Conservation (phyloP, 148 eudicot genomes). For the Linanthus parryae region DNA sequence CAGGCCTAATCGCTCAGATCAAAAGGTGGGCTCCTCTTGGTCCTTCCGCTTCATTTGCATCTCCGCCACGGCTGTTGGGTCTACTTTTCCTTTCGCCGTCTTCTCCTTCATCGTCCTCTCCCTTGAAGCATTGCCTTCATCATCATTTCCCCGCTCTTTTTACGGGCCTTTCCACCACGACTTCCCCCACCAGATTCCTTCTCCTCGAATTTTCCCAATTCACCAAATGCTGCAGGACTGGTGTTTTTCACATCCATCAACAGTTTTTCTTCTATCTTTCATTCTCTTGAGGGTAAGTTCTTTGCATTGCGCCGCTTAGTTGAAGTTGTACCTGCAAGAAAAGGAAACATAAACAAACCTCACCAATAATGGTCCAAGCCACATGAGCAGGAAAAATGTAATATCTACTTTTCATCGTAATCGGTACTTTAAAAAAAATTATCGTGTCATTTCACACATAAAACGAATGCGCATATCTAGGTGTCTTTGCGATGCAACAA, state of each 20-base stretch:
- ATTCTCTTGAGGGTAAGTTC: slow-evolving; percentile 92
- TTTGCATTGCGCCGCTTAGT: slow-evolving; percentile 92
- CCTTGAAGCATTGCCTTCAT: slow-evolving; percentile 57
- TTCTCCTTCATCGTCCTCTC: slow-evolving; percentile 83
- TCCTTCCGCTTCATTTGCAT: slow-evolving; percentile 85
- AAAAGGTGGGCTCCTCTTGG: slow-evolving; percentile 79
- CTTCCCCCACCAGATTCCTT: slow-evolving; percentile 40
- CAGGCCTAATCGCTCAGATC: no score
- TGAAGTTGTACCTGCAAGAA: slow-evolving; percentile 78
- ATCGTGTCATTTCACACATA: no score
- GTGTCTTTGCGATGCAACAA: background rate
- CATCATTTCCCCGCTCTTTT: slow-evolving; percentile 52
- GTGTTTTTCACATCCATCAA: slow-evolving; percentile 81
- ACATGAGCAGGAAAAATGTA: background rate
- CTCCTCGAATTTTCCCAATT: slow-evolving; percentile 48
- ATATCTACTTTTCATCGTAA: no score
- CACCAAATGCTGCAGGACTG: slow-evolving; percentile 82
- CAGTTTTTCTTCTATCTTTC: slow-evolving; percentile 87
- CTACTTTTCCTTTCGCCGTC: slow-evolving; percentile 60
- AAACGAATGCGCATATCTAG: background rate
- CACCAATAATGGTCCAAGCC: background rate
- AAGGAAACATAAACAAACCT: background rate
- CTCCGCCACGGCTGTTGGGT: slow-evolving; percentile 51
- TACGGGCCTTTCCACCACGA: slow-evolving; percentile 71
- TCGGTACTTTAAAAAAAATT: no score